Evolutionary conservation across 371 early-diverging fungal genomes (phyloP), one percentile per base, ranked within the genome.

Genomic region (Rhizopus arrhizus): DNA sequence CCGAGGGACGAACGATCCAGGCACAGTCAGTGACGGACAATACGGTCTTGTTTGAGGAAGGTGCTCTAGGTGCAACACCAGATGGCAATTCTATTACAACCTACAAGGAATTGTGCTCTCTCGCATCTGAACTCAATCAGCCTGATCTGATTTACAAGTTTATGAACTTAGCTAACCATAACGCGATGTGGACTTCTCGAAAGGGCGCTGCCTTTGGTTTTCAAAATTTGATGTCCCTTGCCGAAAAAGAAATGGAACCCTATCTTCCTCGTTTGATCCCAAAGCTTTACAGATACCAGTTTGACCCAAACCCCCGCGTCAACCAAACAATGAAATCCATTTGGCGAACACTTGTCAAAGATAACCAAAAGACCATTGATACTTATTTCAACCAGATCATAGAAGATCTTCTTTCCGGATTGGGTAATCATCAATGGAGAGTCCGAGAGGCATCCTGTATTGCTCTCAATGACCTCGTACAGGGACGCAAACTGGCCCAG

Each of bases 71-170:
- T 2, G 75, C 84, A 16, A 77, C 93, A 0, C 95, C 93, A n/a
- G 92, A 93, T 61, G 93, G 93, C 4, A 84, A 85, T 32, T 81
- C 84, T 0, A 83, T 92, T 56, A 86, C 89, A 1, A 94, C 95
- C 4, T 95, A 95, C 75, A 87, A 90, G 66, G 89, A 89, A 12
- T 84, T 96, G 12, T 84, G 94, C 47, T 90, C 91, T 1, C 77
- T 96, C 13, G 97, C 97, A 0, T 86, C 91, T 12, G 97, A 96
- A 50, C 80, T 97, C 75, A 94, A 93, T 58, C 93, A 94, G 48
- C 95, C 97, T 10, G 93, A 96, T 52, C 79, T 97, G 12, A 92
- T 95, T n/a, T 95, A 95, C 78, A 90, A 92, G 63, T 94, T 97
- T 61, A 92, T 97, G 92, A 88, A 90, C 42, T 80, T 97, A 13